These are phyloP conservation scores for Catunica adiposa DNA, from an alignment of 2,329 filamentous ascomycete genomes.

Conservation along the genomic window DNA sequence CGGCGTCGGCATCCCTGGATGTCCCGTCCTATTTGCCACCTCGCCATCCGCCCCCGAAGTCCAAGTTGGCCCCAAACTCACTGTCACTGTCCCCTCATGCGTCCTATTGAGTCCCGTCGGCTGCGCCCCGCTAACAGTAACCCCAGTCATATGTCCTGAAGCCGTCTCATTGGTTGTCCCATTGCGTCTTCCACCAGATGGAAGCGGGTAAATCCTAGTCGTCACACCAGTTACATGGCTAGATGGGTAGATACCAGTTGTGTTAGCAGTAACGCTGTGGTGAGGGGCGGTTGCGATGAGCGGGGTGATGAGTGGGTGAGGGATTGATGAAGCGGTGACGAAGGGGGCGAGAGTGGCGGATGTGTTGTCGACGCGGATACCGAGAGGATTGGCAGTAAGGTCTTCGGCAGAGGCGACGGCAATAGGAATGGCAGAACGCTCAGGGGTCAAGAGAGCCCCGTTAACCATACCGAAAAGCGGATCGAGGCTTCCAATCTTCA, in stretches of 20 bases:
- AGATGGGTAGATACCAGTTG: not conserved
- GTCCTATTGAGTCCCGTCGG: conserved; percentile 8
- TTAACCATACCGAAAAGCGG: conserved; percentile 7
- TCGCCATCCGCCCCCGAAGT: not conserved
- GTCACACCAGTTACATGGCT: not conserved
- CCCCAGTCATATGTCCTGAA: not conserved
- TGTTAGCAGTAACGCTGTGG: not conserved
- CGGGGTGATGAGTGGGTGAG: not conserved
- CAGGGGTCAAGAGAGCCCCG: not conserved
- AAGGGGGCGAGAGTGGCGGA: not conserved
- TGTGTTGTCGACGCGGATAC: conserved; percentile 1
- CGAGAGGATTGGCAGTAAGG: not conserved
- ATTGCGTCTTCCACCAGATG: not conserved
- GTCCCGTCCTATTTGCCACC: not conserved
- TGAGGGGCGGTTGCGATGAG: not conserved
- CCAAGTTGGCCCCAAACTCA: conserved; percentile 2
- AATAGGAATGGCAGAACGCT: not conserved
- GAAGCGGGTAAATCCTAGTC: not conserved
- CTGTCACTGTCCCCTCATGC: not conserved
- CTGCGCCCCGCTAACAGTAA: conserved; percentile 3
- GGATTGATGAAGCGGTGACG: not conserved
- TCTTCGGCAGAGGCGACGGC: not conserved
- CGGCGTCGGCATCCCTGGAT: not conserved
- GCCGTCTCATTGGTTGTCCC: not conserved
- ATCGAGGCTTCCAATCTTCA: conserved; percentile 6